Evolutionary conservation across 257 asterid species (phyloP).

Genomic region (Knoxia roxburghii): DNA sequence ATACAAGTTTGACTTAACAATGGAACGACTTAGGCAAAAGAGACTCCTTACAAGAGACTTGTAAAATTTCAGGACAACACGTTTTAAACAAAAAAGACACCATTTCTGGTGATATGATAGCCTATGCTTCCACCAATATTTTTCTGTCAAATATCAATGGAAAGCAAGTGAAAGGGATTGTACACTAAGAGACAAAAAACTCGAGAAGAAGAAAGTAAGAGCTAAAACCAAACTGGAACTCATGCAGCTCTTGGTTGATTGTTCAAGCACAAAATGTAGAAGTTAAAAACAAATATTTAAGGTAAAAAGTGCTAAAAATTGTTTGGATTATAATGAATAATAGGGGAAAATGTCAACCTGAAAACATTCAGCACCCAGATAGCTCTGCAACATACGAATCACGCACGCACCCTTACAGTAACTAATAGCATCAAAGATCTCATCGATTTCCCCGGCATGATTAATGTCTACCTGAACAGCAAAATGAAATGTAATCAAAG

Average conservation of each 20-base stretch:
- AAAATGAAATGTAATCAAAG: not conserved
- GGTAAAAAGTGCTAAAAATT: not conserved
- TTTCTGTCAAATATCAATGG: not conserved
- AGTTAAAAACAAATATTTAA: not conserved
- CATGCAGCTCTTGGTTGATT: not conserved
- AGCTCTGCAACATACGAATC: slow-evolving; percentile 84
- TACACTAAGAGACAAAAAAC: not conserved
- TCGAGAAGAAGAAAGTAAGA: slow-evolving; percentile 2
- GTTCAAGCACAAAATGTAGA: not conserved
- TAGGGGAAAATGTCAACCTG: slow-evolving; percentile 47
- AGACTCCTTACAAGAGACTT: not conserved
- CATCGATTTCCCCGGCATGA: slow-evolving; percentile 90
- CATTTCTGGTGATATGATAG: not conserved
- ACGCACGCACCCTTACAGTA: slow-evolving; percentile 91
- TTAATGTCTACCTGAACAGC: slow-evolving; percentile 70
- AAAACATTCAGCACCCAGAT: slow-evolving; percentile 80
- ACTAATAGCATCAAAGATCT: slow-evolving; percentile 91
- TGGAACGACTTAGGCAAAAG: not conserved
- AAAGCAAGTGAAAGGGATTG: not conserved
- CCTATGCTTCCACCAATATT: not conserved
- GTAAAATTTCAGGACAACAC: not conserved
- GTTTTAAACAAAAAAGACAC: not conserved
- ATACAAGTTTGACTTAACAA: not conserved
- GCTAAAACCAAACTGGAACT: not conserved
- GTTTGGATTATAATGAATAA: slow-evolving; percentile 4